These are phyloP conservation scores for Yamadazyma kanchanaburiensis DNA, from an alignment of 1,139 yeast genomes.

Conservation along the genomic window DNA sequence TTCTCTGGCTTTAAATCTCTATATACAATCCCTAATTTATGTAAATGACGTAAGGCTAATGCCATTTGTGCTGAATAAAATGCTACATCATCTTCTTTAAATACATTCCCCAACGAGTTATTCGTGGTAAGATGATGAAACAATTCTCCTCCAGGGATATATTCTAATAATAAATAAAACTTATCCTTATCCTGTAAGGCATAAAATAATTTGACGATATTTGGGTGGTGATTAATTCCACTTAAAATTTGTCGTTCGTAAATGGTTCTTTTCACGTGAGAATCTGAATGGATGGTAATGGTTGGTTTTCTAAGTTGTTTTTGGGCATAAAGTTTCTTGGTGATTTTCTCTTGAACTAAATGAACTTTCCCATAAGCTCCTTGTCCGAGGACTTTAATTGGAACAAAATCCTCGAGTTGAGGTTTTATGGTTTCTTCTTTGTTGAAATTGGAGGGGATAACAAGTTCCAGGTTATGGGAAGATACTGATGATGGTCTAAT, in stretches of 20 bases:
- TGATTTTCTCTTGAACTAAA: conserved; percentile 31
- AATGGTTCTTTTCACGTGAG: conserved; percentile 49
- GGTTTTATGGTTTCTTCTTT: conserved; percentile 10
- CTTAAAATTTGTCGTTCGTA: conserved; percentile 72
- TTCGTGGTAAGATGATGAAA: conserved; percentile 30
- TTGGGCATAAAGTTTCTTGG: conserved; percentile 37
- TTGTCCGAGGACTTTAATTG: conserved; percentile 38
- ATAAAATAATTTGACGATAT: conserved; percentile 31
- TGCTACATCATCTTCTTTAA: conserved; percentile 30
- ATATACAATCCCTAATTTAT: conserved; percentile 36
- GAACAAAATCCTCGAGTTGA: conserved; percentile 26
- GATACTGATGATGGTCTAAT: conserved; percentile 17
- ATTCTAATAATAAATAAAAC: conserved; percentile 31
- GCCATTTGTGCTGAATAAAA: conserved; percentile 36
- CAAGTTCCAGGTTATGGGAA: conserved; percentile 16
- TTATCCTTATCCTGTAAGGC: conserved; percentile 33
- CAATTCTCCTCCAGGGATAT: conserved; percentile 35
- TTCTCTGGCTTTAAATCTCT: conserved; percentile 91
- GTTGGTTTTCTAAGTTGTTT: conserved; percentile 39
- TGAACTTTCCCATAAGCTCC: conserved; percentile 44
- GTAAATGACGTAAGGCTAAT: conserved; percentile 27
- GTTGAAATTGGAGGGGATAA: conserved; percentile 18
- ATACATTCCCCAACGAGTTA: conserved; percentile 23
- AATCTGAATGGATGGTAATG: conserved; percentile 17
- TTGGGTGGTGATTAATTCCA: conserved; percentile 43